Base-by-base conservation (phyloP, 75 land plant genomes). In the Pinus albicaulis region DNA sequence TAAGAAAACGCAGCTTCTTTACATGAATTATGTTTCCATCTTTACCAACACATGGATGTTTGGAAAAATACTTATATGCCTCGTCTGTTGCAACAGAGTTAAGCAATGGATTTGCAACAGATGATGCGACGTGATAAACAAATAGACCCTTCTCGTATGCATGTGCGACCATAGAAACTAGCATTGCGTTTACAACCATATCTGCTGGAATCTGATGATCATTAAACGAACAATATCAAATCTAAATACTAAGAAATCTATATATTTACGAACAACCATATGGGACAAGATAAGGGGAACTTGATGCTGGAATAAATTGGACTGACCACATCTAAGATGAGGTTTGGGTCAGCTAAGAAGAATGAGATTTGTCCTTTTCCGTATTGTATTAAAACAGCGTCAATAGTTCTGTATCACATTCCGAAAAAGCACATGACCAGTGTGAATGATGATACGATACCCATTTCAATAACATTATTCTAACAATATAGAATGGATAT, bases 181-280 rank as follows among this genome's bases (percentile, higher is more conserved):
- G 36, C 76, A 90, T 86, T 12, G 90, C 84, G 76, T 92, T 92
- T 17, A 80, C 92, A 2, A 92, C 95, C 92, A 92, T 84, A 75
- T 92, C 95, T 34, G 78, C 95, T 34, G 95, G 95, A 16, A 92
- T 79, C 93, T 93, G 82, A 58, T 71, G 28, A 7, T 36, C 7
- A 31, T 25, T 5, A 62, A 24, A 14, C 3, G 15, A 24, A 76
- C 6, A 73, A 73, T 73, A 16, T 2, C 56, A 6, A 55, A 23
- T 57, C 20, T 7, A 36, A 16, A 57, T 52, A n/a, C 20, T 25
- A 22, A 15, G 11, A 0, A n/a, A 28, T 28, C 31, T 31, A 31
- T 31, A 31, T 31, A 0, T 31, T 31, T 31, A 31, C 0, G 22
- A n/a, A 60, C n/a, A 60, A 7, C 5, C 8, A 22, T 22, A 41